A percentile compares a stretch with the other conserved stretches of the same genome.
Evolutionary conservation across 1,284 basidiomycete genomes (phyloP).

Genomic region (Vanrija sp.): DNA sequence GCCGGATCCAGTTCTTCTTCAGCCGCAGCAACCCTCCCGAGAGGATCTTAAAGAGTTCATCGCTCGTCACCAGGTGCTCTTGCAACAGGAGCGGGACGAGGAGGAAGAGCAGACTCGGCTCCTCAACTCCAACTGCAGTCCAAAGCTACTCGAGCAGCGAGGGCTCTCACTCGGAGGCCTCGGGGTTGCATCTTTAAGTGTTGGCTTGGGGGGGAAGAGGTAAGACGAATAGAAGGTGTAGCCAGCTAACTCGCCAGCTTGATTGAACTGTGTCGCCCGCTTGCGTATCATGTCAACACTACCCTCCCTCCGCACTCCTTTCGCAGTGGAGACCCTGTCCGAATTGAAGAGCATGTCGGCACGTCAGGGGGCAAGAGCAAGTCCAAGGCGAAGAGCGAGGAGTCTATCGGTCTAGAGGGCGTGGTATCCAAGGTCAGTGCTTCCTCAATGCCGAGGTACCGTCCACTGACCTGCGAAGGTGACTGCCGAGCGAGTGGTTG

Average conservation of each 20-base stretch:
- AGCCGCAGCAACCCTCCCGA: slow-evolving; percentile 18
- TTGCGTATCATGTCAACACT: slow-evolving; percentile 68
- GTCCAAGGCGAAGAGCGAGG: slow-evolving; percentile 51
- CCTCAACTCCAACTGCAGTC: slow-evolving; percentile 75
- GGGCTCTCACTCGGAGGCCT: slow-evolving; percentile 75
- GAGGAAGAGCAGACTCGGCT: slow-evolving; percentile 78
- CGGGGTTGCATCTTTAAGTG: slow-evolving; percentile 63
- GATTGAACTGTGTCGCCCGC: slow-evolving; percentile 77
- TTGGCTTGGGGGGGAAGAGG: slow-evolving; percentile 89
- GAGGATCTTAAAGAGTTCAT: slow-evolving; percentile 61
- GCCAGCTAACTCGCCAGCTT: slow-evolving; percentile 54
- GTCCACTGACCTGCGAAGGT: not conserved
- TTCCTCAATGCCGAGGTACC: not conserved
- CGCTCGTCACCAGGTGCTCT: slow-evolving; percentile 63
- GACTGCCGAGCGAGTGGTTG: slow-evolving; percentile 59
- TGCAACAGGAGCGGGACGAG: slow-evolving; percentile 69
- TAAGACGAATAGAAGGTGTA: slow-evolving; percentile 46
- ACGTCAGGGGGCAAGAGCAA: slow-evolving; percentile 54
- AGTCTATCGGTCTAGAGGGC: slow-evolving; percentile 57
- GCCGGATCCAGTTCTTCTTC: slow-evolving; percentile 9
- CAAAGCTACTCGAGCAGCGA: slow-evolving; percentile 78
- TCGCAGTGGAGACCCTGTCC: slow-evolving; percentile 74
- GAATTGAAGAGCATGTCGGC: slow-evolving; percentile 67
- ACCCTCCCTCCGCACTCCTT: slow-evolving; percentile 80
- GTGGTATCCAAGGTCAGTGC: slow-evolving; percentile 70